A percentile compares a stretch with the other conserved stretches of the same genome.
phyloP scores from a whole-genome alignment of 192 early-diverging fungal genomes.

The Rhizophagus prolifer region DNA sequence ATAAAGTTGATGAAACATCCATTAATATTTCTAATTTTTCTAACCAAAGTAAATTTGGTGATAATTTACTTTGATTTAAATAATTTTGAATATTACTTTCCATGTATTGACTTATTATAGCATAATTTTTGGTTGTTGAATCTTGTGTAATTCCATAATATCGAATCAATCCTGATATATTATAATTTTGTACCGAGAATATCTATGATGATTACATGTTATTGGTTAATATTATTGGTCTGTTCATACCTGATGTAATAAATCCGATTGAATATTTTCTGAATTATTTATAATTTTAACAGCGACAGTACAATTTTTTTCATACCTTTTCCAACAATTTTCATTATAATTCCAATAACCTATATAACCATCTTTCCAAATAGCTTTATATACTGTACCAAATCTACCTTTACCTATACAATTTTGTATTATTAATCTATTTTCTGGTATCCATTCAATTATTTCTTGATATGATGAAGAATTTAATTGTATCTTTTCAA shows the following conservation, averaged over 20 bases:
- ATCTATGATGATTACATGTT: background rate
- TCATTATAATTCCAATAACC: background rate
- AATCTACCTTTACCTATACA: background rate
- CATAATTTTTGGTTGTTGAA: background rate
- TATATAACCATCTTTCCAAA: constrained; percentile 6
- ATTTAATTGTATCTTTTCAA: background rate
- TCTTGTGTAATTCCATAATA: constrained; percentile 6
- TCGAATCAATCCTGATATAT: background rate
- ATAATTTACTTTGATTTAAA: background rate
- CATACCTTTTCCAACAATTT: background rate
- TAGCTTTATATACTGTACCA: constrained; percentile 5
- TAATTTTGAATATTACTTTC: background rate
- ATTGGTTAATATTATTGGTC: too few species aligned
- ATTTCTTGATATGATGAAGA: background rate
- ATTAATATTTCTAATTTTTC: background rate
- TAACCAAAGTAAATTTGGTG: background rate
- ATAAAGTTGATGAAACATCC: background rate
- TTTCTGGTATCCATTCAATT: background rate
- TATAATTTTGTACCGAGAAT: background rate
- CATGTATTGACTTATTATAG: background rate
- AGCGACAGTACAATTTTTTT: background rate
- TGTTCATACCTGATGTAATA: background rate
- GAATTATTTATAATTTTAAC: background rate
- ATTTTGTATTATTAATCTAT: background rate
- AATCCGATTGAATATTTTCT: background rate